Percentiles rank a stretch among this genome's conserved stretches.
Evolutionary conservation across 1,284 basidiomycete genomes (phyloP).

Genomic region (Trichosporon asahii): DNA sequence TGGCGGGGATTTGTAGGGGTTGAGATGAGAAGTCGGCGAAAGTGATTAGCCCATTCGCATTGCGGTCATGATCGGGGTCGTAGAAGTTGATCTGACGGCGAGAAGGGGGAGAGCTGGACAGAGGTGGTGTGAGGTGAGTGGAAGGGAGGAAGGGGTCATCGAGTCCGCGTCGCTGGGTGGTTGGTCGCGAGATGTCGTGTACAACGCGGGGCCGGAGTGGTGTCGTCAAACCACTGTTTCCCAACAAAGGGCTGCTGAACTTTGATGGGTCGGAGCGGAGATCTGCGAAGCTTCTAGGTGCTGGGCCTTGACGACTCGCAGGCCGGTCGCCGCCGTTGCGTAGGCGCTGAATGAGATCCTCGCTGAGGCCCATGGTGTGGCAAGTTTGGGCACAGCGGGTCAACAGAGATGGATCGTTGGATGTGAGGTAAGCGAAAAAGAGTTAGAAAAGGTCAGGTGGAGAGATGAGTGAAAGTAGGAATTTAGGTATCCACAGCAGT

Average conservation of each 20-base stretch:
- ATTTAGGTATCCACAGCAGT: neutral
- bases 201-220: neutral
- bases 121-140: neutral
- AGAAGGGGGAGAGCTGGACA: neutral
- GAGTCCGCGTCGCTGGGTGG: too few species aligned
- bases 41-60: neutral
- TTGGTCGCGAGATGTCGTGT: neutral
- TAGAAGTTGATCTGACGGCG: neutral
- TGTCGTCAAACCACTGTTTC: neutral
- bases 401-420: too few species aligned
- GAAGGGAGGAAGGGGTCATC: neutral
- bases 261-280: neutral
- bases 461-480: neutral
- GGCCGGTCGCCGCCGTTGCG: slow-evolving; percentile 2
- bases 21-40: neutral
- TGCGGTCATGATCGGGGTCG: neutral
- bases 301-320: neutral
- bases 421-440: neutral
- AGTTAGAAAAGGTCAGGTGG: neutral
- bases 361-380: neutral
- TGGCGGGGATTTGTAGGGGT: neutral
- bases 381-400: too few species aligned
- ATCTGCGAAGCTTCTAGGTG: neutral
- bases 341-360: slow-evolving; percentile 1
- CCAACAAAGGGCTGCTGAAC: neutral